Percentiles rank a stretch among this genome's conserved stretches.
phyloP scores from a whole-genome alignment of 805 yeast species.

The Lipomyces kockii region DNA sequence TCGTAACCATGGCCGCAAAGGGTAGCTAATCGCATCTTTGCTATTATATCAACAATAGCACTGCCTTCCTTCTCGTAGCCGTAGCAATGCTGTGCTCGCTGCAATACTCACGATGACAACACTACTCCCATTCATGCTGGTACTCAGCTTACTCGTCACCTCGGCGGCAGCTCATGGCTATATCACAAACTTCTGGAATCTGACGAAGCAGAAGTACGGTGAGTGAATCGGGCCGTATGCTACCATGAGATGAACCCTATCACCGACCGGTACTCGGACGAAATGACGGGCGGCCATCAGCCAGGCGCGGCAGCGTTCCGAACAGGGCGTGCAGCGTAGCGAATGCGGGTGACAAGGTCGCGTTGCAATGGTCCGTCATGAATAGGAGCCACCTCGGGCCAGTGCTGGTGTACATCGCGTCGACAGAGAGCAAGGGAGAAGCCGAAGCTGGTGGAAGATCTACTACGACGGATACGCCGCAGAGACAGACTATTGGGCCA shows the following conservation, averaged over 20 bases:
- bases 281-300: constrained; percentile 16
- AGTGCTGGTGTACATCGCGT: constrained; percentile 13
- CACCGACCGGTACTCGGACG: constrained; percentile 12
- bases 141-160: background rate
- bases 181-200: constrained; percentile 12
- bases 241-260: background rate
- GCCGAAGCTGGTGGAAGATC: constrained; percentile 19
- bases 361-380: constrained; percentile 16
- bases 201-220: constrained; percentile 1
- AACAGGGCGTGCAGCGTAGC: constrained; percentile 1
- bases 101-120: background rate
- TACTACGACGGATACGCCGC: constrained; percentile 14
- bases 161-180: constrained; percentile 9
- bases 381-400: constrained; percentile 8
- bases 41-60: background rate
- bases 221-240: constrained; percentile 17
- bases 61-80: background rate
- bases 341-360: constrained; percentile 6
- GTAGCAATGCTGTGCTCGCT: background rate
- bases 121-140: background rate
- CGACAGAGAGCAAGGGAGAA: constrained; percentile 4
- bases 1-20: background rate
- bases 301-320: constrained; percentile 6
- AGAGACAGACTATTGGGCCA: constrained; percentile 9
- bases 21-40: background rate